A percentile compares a stretch with the other conserved stretches of the same genome.
phyloP scores from a whole-genome alignment of 441 rosid genomes.

The Cnidoscolus chayamansa region DNA sequence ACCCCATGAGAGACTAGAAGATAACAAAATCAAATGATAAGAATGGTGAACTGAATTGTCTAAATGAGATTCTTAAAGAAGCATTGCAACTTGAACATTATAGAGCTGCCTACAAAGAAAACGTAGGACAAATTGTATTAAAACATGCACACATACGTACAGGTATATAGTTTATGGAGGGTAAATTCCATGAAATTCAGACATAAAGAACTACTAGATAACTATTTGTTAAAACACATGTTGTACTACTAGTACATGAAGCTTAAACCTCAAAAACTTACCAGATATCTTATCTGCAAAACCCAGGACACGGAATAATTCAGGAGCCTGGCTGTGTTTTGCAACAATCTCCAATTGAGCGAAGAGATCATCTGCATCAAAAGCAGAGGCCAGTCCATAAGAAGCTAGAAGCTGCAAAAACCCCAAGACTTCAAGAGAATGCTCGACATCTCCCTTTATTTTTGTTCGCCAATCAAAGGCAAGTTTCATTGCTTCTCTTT shows the following conservation, averaged over 20 bases:
- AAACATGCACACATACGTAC: background rate
- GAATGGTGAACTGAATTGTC: slow-evolving; percentile 5
- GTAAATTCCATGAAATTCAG: background rate
- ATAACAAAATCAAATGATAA: background rate
- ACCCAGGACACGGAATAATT: slow-evolving; percentile 32
- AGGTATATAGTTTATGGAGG: too few relatives aligned
- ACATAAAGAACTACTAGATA: background rate
- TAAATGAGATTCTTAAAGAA: background rate
- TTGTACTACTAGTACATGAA: background rate
- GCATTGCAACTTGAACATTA: background rate
- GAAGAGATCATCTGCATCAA: slow-evolving; percentile 32
- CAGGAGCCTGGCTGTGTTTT: slow-evolving; percentile 27
- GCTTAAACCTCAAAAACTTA: slow-evolving; percentile 17
- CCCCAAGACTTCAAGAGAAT: slow-evolving; percentile 31
- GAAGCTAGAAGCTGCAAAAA: slow-evolving; percentile 44
- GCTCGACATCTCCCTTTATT: slow-evolving; percentile 26
- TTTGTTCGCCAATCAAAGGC: slow-evolving; percentile 37
- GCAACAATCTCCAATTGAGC: slow-evolving; percentile 27
- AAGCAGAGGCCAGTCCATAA: slow-evolving; percentile 33
- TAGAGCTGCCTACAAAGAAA: background rate
- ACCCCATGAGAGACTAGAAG: background rate
- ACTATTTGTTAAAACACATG: background rate
- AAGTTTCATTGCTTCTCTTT: slow-evolving; percentile 23
- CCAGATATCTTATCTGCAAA: slow-evolving; percentile 30
- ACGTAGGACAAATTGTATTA: background rate